These are phyloP conservation scores for Arachis stenosperma DNA, from an alignment of 306 rosid species.

Conservation along the genomic window DNA sequence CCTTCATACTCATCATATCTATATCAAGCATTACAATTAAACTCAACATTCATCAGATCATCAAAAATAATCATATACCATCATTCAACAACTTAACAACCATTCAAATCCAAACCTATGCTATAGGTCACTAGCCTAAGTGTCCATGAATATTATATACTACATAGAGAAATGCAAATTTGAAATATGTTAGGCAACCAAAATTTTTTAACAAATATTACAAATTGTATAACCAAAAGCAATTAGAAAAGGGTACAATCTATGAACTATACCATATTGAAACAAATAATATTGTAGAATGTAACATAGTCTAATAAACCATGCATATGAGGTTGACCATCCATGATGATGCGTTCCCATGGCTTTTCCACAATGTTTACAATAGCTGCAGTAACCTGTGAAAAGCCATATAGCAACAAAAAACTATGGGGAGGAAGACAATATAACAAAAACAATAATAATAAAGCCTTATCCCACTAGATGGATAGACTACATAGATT, in stretches of 20 bases:
- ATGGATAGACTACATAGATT: too few relatives aligned
- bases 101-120: too few relatives aligned
- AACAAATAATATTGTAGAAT: background rate
- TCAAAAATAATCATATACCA: too few relatives aligned
- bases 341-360: conserved; percentile 79
- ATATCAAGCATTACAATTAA: too few relatives aligned
- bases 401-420: conserved; percentile 2
- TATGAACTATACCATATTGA: too few relatives aligned
- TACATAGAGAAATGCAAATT: conserved; percentile 13
- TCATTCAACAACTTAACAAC: too few relatives aligned
- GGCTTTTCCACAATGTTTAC: conserved; percentile 89
- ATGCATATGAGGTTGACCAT: conserved; percentile 82
- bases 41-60: too few relatives aligned
- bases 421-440: background rate
- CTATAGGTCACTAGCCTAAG: too few relatives aligned
- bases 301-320: conserved; percentile 58
- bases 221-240: conserved; percentile 3
- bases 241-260: background rate
- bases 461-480: too few relatives aligned
- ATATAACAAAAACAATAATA: background rate
- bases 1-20: too few relatives aligned
- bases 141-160: too few relatives aligned
- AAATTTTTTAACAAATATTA: conserved; percentile 3
- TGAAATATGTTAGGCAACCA: conserved; percentile 8
- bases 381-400: conserved; percentile 76